phyloP scores from a whole-genome alignment of 768 basidiomycete species.

The Trametopsis cervina region DNA sequence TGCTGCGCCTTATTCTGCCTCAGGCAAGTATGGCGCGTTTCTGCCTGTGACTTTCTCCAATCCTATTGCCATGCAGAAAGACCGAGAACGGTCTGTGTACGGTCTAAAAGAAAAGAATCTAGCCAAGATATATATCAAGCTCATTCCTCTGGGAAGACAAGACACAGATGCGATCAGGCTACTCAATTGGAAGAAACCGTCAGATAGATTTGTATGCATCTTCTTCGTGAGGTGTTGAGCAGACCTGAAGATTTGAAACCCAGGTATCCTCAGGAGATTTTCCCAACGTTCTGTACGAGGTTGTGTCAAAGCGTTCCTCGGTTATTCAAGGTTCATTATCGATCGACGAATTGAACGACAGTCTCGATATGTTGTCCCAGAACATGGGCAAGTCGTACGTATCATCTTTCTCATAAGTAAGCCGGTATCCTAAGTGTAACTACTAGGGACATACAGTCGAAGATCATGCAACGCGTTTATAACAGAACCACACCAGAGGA shows the following conservation, averaged over 20 bases:
- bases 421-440: neutral
- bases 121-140: constrained; percentile 86
- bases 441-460: constrained; percentile 65
- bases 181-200: constrained; percentile 86
- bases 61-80: constrained; percentile 77
- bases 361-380: constrained; percentile 72
- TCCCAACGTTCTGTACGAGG: constrained; percentile 78
- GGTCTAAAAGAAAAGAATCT: constrained; percentile 93
- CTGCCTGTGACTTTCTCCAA: too few relatives aligned
- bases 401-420: neutral
- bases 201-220: constrained; percentile 51
- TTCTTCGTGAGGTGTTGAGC: too few relatives aligned
- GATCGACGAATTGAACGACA: constrained; percentile 76
- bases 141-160: constrained; percentile 75
- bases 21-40: constrained; percentile 44
- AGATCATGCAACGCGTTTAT: constrained; percentile 69
- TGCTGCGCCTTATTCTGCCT: constrained; percentile 83
- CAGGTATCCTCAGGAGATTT: constrained; percentile 82
- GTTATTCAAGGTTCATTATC: constrained; percentile 68
- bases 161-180: constrained; percentile 79
- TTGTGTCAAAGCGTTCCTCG: constrained; percentile 78
- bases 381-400: constrained; percentile 70
- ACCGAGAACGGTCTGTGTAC: constrained; percentile 87
- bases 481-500: constrained; percentile 79
- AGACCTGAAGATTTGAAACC: neutral